These are phyloP conservation scores for Pythium aquatile DNA, from an alignment of 352 stramenopile species.

Conservation along the genomic window DNA sequence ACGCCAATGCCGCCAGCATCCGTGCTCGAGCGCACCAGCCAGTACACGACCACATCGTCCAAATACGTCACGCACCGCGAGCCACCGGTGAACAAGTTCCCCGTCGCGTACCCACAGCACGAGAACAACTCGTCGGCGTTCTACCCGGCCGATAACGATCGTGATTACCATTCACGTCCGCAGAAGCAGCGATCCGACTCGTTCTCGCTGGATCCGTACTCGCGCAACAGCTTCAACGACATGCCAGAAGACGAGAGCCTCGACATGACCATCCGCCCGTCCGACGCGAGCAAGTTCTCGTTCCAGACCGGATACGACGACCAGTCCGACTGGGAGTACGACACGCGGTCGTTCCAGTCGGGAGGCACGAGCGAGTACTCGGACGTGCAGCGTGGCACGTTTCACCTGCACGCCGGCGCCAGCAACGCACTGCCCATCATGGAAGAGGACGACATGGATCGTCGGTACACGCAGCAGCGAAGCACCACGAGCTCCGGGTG, in stretches of 20 bases:
- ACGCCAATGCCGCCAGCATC: slow-evolving; percentile 36
- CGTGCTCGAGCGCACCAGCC: slow-evolving; percentile 40
- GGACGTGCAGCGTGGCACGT: slow-evolving; percentile 41
- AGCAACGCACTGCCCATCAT: slow-evolving; percentile 47
- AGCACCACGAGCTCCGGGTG: slow-evolving; percentile 54
- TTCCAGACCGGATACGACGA: slow-evolving; percentile 77
- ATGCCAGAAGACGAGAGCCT: slow-evolving; percentile 46
- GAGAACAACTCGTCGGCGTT: slow-evolving; percentile 37
- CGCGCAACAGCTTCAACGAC: slow-evolving; percentile 66
- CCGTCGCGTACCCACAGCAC: slow-evolving; percentile 39
- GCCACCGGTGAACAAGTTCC: slow-evolving; percentile 20
- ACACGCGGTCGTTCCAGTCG: slow-evolving; percentile 41
- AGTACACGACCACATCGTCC: slow-evolving; percentile 62
- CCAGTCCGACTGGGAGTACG: slow-evolving; percentile 71
- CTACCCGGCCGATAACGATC: slow-evolving; percentile 26
- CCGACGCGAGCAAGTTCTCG: slow-evolving; percentile 68
- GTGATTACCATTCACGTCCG: not conserved
- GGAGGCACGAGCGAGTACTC: slow-evolving; percentile 34
- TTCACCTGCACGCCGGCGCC: slow-evolving; percentile 41
- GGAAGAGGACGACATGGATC: slow-evolving; percentile 49
- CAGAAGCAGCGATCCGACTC: slow-evolving; percentile 34
- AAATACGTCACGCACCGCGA: slow-evolving; percentile 71
- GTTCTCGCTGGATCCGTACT: slow-evolving; percentile 73
- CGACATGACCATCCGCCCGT: slow-evolving; percentile 44
- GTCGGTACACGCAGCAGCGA: slow-evolving; percentile 12